phyloP scores from a whole-genome alignment of 2,329 filamentous ascomycete genomes.

The Diplodia seriata region DNA sequence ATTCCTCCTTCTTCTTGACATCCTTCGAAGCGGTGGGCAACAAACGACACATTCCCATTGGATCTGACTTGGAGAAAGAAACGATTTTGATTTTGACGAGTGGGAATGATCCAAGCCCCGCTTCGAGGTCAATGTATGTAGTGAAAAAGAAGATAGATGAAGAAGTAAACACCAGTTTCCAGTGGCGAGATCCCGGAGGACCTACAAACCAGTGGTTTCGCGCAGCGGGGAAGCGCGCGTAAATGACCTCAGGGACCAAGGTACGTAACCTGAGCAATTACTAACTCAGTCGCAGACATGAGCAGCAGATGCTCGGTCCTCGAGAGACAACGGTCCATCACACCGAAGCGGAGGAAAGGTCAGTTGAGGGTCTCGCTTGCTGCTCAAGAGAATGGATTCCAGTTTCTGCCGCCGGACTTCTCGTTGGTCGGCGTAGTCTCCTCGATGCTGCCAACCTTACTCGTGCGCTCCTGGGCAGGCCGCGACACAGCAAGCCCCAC shows the following conservation, averaged over 20 bases:
- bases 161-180: conserved; percentile 48
- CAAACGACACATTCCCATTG: conserved; percentile 7
- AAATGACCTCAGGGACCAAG: conserved; percentile 47
- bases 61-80: not conserved
- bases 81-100: conserved; percentile 7
- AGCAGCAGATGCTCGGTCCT: conserved; percentile 32
- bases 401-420: conserved; percentile 38
- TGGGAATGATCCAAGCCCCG: conserved; percentile 17
- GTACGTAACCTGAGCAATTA: conserved; percentile 54
- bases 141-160: conserved; percentile 37
- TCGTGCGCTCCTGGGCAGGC: conserved; percentile 53
- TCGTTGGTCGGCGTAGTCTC: conserved; percentile 50
- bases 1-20: conserved; percentile 30
- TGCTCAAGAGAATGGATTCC: conserved; percentile 50
- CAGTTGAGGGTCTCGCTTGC: conserved; percentile 49
- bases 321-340: conserved; percentile 47
- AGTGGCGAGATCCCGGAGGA: conserved; percentile 45
- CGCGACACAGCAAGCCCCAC: conserved; percentile 52
- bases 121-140: conserved; percentile 9
- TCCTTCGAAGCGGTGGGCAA: not conserved
- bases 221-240: conserved; percentile 34
- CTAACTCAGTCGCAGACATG: conserved; percentile 45
- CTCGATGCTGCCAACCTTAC: conserved; percentile 54
- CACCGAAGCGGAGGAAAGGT: conserved; percentile 52
- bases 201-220: conserved; percentile 49